Conservation (phyloP, 129 eudicot species). For the Mikania micrantha region DNA sequence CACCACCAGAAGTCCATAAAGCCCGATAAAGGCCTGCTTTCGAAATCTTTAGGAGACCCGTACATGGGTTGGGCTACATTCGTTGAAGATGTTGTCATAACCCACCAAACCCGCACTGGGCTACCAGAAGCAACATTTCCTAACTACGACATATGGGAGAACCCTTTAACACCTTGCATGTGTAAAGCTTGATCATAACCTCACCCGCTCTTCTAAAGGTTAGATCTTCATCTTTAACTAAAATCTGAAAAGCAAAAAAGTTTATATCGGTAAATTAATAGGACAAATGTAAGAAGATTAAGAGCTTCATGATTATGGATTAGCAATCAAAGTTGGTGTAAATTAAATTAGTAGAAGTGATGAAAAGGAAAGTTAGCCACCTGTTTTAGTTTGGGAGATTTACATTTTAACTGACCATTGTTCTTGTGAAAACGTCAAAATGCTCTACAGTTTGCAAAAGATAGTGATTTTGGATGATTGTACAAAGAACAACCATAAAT, state of each 20-base stretch:
- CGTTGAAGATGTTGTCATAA: conserved; percentile 82
- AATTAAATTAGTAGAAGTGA: conserved; percentile 25
- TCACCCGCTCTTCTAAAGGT: background rate
- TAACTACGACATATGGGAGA: conserved; percentile 95
- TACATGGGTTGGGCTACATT: conserved; percentile 98
- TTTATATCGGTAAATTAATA: background rate
- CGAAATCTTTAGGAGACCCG: conserved; percentile 94
- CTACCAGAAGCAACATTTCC: conserved; percentile 96
- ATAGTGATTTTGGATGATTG: conserved; percentile 13
- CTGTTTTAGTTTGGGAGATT: conserved; percentile 2
- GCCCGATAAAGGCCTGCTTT: conserved; percentile 89
- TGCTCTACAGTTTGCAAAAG: conserved; percentile 2
- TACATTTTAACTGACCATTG: conserved; percentile 9
- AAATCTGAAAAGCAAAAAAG: conserved; percentile 7
- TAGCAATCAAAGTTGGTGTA: conserved; percentile 21
- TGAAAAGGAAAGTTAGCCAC: background rate
- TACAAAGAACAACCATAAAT: background rate
- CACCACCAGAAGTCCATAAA: conserved; percentile 82
- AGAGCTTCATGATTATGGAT: conserved; percentile 14
- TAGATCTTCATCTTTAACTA: conserved; percentile 5
- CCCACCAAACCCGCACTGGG: conserved; percentile 93
- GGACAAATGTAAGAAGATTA: conserved; percentile 17
- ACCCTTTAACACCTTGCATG: conserved; percentile 98
- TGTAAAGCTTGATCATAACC: conserved; percentile 65
- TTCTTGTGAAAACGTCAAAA: conserved; percentile 17